phyloP scores from a whole-genome alignment of 257 asterid species.

The Solanum tacnaense region DNA sequence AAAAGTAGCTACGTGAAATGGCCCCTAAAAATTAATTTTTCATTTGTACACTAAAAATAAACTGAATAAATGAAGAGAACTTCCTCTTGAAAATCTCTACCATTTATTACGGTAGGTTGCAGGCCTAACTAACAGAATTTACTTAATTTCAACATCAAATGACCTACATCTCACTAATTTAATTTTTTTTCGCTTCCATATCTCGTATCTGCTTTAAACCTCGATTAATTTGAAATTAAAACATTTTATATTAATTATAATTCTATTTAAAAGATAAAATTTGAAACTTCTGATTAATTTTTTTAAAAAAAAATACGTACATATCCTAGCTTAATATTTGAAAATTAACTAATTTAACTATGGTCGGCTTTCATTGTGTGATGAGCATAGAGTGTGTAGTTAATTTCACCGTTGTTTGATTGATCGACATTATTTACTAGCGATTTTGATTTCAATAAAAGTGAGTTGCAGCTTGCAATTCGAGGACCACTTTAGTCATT shows the following conservation, averaged over 20 bases:
- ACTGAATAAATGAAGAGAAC: not conserved
- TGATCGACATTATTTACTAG: not conserved
- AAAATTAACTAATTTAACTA: not conserved
- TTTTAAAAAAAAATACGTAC: not conserved
- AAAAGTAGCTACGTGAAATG: not conserved
- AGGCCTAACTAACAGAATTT: constrained; percentile 59
- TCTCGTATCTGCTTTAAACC: rapidly evolving
- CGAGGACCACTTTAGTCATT: not conserved
- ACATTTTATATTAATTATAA: not conserved
- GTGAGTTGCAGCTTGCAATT: not conserved
- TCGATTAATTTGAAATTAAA: not conserved
- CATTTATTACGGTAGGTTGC: constrained; percentile 75
- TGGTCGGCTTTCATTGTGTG: not conserved
- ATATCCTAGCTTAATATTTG: not conserved
- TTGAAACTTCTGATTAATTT: not conserved
- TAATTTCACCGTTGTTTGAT: not conserved
- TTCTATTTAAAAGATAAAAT: not conserved
- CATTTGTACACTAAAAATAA: not conserved
- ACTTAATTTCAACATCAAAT: constrained; percentile 40
- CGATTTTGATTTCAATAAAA: not conserved
- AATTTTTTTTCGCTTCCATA: constrained; percentile 1
- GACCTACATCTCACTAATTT: constrained; percentile 55
- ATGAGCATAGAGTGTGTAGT: not conserved
- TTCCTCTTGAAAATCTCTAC: constrained; percentile 7
- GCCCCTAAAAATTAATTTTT: not conserved